Evolutionary conservation across 179 eudicot genomes (phyloP).

Genomic region (Beta corolliflora): DNA sequence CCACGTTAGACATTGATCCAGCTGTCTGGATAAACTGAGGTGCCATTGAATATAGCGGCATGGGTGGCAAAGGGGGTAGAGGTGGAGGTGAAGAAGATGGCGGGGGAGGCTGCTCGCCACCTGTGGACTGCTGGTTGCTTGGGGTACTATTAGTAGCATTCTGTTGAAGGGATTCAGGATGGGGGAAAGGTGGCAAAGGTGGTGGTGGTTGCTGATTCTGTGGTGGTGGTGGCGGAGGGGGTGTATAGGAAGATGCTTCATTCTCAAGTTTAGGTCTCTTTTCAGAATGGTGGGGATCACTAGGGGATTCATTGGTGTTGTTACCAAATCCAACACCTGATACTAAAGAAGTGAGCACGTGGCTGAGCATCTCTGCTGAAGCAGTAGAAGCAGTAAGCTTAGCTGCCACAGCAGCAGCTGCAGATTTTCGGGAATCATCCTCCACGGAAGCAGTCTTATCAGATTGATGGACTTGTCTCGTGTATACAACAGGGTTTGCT

Average conservation of each 20-base stretch:
- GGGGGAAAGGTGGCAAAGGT: slow-evolving; percentile 52
- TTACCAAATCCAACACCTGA: slow-evolving; percentile 71
- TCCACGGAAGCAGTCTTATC: slow-evolving; percentile 43
- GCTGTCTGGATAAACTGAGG: slow-evolving; percentile 63
- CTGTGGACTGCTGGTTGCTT: slow-evolving; percentile 36
- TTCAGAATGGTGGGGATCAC: slow-evolving; percentile 47
- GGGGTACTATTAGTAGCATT: slow-evolving; percentile 23
- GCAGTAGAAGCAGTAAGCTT: slow-evolving; percentile 88
- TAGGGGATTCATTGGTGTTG: slow-evolving; percentile 40
- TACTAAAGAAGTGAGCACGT: slow-evolving; percentile 84
- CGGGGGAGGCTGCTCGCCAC: slow-evolving; percentile 48
- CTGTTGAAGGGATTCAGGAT: slow-evolving; percentile 34
- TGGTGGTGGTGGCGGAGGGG: slow-evolving; percentile 28
- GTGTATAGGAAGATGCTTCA: slow-evolving; percentile 36
- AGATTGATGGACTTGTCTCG: slow-evolving; percentile 42
- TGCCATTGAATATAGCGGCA: slow-evolving; percentile 54
- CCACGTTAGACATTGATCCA: slow-evolving; percentile 41
- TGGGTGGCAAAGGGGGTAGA: slow-evolving; percentile 56
- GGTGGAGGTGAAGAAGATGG: slow-evolving; percentile 64
- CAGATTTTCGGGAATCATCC: slow-evolving; percentile 67
- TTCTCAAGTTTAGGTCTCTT: slow-evolving; percentile 66
- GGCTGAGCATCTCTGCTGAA: slow-evolving; percentile 89
- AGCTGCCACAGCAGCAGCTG: slow-evolving; percentile 93
- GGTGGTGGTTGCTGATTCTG: slow-evolving; percentile 26
- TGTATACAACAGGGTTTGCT: slow-evolving; percentile 58